phyloP scores from a whole-genome alignment of 805 yeast genomes.

The Hemisphaericaspora nanyangensis region DNA sequence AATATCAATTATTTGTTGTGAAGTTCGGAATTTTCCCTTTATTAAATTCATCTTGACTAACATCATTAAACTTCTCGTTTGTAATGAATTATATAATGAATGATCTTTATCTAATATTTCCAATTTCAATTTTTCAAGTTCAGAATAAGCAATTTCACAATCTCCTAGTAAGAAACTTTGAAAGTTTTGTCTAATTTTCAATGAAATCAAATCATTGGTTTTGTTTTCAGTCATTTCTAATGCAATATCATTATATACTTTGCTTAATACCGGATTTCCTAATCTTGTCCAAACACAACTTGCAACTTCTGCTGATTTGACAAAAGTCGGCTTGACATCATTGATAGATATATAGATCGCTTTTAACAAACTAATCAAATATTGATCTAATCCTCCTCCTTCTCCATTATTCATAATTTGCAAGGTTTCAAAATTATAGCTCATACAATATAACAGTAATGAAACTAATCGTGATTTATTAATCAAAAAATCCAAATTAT shows the following conservation, averaged over 20 bases:
- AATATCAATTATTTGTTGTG: slow-evolving; percentile 30
- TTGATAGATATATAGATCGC: slow-evolving; percentile 54
- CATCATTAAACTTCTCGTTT: slow-evolving; percentile 38
- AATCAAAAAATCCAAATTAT: slow-evolving; percentile 51
- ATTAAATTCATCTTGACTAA: slow-evolving; percentile 31
- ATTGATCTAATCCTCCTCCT: slow-evolving; percentile 33
- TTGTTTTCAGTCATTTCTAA: slow-evolving; percentile 33
- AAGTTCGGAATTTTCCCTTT: slow-evolving; percentile 33
- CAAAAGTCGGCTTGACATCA: slow-evolving; percentile 37
- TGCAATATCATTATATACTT: slow-evolving; percentile 46
- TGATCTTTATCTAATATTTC: slow-evolving; percentile 28
- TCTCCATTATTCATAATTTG: slow-evolving; percentile 56
- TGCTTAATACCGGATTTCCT: slow-evolving; percentile 46
- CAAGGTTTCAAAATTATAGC: slow-evolving; percentile 62
- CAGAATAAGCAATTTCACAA: slow-evolving; percentile 33
- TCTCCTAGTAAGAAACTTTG: slow-evolving; percentile 36
- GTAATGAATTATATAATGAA: slow-evolving; percentile 39
- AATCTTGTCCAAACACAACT: slow-evolving; percentile 50
- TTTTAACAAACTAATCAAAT: slow-evolving; percentile 55
- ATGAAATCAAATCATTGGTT: slow-evolving; percentile 35
- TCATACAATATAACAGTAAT: slow-evolving; percentile 50
- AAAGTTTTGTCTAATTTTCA: slow-evolving; percentile 37
- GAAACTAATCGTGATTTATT: slow-evolving; percentile 50
- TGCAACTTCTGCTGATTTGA: slow-evolving; percentile 43
- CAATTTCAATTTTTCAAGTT: slow-evolving; percentile 31